Evolutionary conservation across 306 rosid genomes (phyloP).

Genomic region (Medicago ruthenica): DNA sequence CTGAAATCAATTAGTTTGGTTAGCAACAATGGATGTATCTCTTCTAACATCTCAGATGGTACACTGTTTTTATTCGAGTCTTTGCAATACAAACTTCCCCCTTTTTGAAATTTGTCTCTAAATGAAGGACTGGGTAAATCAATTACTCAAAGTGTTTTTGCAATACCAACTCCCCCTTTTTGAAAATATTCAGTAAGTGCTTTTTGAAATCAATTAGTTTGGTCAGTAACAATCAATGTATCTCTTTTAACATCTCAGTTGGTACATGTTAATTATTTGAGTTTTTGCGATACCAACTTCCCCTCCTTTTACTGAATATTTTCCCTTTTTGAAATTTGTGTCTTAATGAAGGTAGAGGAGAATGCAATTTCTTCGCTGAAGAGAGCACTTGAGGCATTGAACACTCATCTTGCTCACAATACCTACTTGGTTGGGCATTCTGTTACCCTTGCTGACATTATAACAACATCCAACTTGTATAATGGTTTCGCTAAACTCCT

Average conservation of each 20-base stretch:
- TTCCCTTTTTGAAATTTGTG: background rate
- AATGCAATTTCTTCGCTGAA: constrained; percentile 62
- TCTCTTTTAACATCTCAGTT: background rate
- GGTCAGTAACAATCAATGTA: background rate
- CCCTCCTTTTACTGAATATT: background rate
- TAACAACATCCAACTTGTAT: constrained; percentile 56
- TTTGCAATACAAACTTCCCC: too few relatives aligned
- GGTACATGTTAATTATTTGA: background rate
- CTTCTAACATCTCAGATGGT: background rate
- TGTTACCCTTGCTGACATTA: constrained; percentile 81
- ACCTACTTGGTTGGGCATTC: constrained; percentile 85
- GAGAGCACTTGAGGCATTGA: constrained; percentile 73
- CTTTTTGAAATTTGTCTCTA: too few relatives aligned
- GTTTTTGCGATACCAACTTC: background rate
- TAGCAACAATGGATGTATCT: background rate
- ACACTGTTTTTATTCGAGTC: background rate
- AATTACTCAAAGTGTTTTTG: too few relatives aligned
- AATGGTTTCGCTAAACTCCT: constrained; percentile 49
- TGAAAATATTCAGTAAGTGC: too few relatives aligned
- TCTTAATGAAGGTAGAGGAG: constrained; percentile 74
- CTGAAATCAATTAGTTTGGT: background rate
- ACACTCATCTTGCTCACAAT: constrained; percentile 71
- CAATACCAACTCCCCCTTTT: too few relatives aligned
- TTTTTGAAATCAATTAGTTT: background rate
- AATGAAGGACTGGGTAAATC: too few relatives aligned